A percentile compares a stretch with the other conserved stretches of the same genome.
Conservation (phyloP, 2,329 filamentous ascomycete species). For the Cryphonectria parasitica region DNA sequence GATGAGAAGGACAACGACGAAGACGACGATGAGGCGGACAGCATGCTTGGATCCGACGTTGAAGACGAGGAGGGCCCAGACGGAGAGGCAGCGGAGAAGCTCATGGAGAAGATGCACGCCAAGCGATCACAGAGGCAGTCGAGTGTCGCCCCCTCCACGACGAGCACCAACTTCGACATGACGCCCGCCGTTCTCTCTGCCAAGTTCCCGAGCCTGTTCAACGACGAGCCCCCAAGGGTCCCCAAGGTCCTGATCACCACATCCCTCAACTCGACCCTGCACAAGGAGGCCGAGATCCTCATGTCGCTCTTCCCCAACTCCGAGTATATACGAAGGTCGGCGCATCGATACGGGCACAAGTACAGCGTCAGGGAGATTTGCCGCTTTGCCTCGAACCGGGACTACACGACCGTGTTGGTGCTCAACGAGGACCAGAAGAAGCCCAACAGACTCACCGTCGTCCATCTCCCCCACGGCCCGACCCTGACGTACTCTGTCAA, state of each 20-base stretch:
- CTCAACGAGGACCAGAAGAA: constrained; percentile 89
- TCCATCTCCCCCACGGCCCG: constrained; percentile 68
- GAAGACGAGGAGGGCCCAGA: constrained; percentile 50
- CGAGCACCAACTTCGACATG: constrained; percentile 66
- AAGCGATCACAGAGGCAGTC: constrained; percentile 50
- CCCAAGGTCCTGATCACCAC: constrained; percentile 95
- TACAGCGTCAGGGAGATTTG: constrained; percentile 92
- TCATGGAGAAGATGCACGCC: constrained; percentile 48
- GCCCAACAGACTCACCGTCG: constrained; percentile 61
- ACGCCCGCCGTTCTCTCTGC: constrained; percentile 62
- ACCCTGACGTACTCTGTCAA: constrained; percentile 92
- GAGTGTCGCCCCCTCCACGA: constrained; percentile 61
- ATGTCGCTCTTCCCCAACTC: constrained; percentile 83
- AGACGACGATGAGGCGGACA: constrained; percentile 70
- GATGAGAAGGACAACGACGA: constrained; percentile 57
- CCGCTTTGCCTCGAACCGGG: constrained; percentile 78
- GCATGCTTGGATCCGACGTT: constrained; percentile 74
- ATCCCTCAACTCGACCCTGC: constrained; percentile 83
- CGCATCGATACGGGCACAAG: constrained; percentile 83
- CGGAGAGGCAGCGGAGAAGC: constrained; percentile 44
- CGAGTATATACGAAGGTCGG: constrained; percentile 84
- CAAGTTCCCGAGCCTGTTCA: constrained; percentile 67
- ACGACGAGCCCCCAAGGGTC: constrained; percentile 58
- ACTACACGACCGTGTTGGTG: constrained; percentile 83
- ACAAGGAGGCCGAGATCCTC: constrained; percentile 79